Percentiles rank a stretch among this genome's conserved stretches.
phyloP scores from a whole-genome alignment of 2,329 filamentous ascomycete species.

The Phyllosticta citriasiana region DNA sequence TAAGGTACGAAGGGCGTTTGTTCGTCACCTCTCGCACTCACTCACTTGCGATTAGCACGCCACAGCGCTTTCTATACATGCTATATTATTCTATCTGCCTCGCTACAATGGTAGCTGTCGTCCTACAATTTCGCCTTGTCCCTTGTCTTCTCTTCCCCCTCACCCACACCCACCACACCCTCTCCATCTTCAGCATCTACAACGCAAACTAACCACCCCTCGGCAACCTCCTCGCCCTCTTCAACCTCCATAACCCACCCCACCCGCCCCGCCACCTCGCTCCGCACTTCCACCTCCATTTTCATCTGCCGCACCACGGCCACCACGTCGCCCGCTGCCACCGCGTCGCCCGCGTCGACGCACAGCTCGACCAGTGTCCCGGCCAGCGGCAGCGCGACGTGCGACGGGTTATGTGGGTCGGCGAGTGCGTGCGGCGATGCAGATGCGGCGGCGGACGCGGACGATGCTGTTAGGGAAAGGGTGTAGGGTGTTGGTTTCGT shows the following conservation, averaged over 20 bases:
- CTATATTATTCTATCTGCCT: not conserved
- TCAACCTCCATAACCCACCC: conserved; percentile 44
- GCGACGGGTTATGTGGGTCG: conserved; percentile 38
- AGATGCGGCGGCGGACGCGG: conserved; percentile 30
- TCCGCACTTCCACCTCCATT: conserved; percentile 56
- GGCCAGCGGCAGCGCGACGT: conserved; percentile 47
- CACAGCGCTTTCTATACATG: no score
- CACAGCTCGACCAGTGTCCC: conserved; percentile 29
- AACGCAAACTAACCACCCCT: conserved; percentile 44
- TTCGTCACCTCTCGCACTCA: no score
- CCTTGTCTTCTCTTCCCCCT: not conserved
- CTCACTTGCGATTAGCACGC: no score
- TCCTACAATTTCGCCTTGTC: not conserved
- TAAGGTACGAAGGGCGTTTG: no score
- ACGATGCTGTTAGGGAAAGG: conserved; percentile 36
- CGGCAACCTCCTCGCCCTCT: conserved; percentile 46
- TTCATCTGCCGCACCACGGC: conserved; percentile 47
- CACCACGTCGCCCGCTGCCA: not conserved
- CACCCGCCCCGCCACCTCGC: conserved; percentile 37
- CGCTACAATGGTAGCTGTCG: no score
- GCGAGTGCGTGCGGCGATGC: conserved; percentile 38
- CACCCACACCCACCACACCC: not conserved
- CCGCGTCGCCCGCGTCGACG: conserved; percentile 33
- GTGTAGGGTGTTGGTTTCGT: conserved; percentile 31
- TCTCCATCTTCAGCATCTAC: conserved; percentile 29